These are phyloP conservation scores for Exophiala dermatitidis DNA, from an alignment of 2,329 filamentous ascomycete species.

Conservation along the genomic window DNA sequence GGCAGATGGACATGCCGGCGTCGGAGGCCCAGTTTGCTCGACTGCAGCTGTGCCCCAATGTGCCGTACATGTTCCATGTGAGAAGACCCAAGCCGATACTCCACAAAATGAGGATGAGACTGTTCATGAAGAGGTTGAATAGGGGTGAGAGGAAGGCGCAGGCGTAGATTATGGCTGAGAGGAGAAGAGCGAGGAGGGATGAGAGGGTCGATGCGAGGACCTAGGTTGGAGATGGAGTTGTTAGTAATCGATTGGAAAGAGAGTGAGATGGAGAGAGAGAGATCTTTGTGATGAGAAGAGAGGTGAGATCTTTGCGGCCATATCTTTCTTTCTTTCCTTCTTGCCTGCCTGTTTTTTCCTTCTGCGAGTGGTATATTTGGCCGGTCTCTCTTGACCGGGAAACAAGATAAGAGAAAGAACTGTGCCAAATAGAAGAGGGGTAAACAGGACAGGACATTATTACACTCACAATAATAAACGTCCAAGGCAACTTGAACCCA, in stretches of 20 bases:
- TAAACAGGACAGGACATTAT: background rate
- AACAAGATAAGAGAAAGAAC: background rate
- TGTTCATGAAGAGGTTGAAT: conserved; percentile 46
- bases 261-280: too few species aligned
- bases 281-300: too few species aligned
- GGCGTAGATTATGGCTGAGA: conserved; percentile 47
- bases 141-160: conserved; percentile 46
- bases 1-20: conserved; percentile 50
- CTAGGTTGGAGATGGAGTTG: conserved; percentile 31
- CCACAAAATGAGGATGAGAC: conserved; percentile 46
- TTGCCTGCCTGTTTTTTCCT: too few species aligned
- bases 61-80: conserved; percentile 48
- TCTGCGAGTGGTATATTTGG: too few species aligned
- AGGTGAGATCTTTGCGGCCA: too few species aligned
- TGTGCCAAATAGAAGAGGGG: background rate
- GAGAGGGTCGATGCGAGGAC: conserved; percentile 47
- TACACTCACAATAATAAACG: conserved; percentile 50
- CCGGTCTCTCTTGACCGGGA: too few species aligned
- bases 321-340: too few species aligned
- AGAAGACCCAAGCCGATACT: conserved; percentile 46
- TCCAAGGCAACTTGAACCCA: conserved; percentile 50
- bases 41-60: conserved; percentile 47
- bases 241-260: background rate
- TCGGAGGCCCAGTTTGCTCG: conserved; percentile 47
- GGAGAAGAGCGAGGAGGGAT: conserved; percentile 43